Percentiles rank a stretch among this genome's conserved stretches.
Conservation (phyloP, 1,139 yeast species). For the Yarrowia galli region DNA sequence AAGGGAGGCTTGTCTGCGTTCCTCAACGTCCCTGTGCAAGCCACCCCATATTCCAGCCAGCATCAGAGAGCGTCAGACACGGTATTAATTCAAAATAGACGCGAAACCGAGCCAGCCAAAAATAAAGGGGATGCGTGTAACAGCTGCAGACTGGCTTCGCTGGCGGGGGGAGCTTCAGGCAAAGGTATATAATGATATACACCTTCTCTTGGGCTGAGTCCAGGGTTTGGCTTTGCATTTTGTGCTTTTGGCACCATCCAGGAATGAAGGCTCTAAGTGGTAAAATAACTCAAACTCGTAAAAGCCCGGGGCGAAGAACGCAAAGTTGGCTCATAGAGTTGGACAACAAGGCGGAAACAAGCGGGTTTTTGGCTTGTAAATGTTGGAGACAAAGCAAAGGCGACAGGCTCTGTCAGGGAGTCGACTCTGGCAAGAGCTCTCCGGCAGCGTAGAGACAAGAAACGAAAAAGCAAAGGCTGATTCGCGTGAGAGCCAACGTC, state of each 20-base stretch:
- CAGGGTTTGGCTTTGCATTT: slow-evolving; percentile 5
- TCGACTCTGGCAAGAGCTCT: neutral
- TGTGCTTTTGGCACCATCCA: slow-evolving; percentile 25
- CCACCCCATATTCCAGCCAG: neutral
- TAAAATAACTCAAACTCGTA: slow-evolving; percentile 29
- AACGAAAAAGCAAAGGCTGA: slow-evolving; percentile 1
- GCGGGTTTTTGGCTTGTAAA: slow-evolving; percentile 11
- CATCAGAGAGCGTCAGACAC: neutral
- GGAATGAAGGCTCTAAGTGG: slow-evolving; percentile 30
- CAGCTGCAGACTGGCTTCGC: slow-evolving; percentile 20
- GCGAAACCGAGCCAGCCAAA: slow-evolving; percentile 30
- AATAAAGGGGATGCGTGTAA: slow-evolving; percentile 3
- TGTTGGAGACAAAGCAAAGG: slow-evolving; percentile 21
- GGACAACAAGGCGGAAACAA: slow-evolving; percentile 27
- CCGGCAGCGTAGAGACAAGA: neutral
- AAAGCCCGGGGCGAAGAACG: slow-evolving; percentile 31
- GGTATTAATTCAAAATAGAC: slow-evolving; percentile 20
- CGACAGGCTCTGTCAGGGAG: slow-evolving; percentile 9
- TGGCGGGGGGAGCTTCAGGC: neutral
- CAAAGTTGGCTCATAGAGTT: slow-evolving; percentile 19
- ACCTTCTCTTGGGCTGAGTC: slow-evolving; percentile 4
- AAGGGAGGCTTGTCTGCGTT: neutral
- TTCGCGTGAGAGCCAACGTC: slow-evolving; percentile 25
- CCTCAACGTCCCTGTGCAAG: slow-evolving; percentile 1
- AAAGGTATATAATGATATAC: slow-evolving; percentile 13